phyloP scores from a whole-genome alignment of 768 basidiomycete genomes.

The Rhizopogon vulgaris region DNA sequence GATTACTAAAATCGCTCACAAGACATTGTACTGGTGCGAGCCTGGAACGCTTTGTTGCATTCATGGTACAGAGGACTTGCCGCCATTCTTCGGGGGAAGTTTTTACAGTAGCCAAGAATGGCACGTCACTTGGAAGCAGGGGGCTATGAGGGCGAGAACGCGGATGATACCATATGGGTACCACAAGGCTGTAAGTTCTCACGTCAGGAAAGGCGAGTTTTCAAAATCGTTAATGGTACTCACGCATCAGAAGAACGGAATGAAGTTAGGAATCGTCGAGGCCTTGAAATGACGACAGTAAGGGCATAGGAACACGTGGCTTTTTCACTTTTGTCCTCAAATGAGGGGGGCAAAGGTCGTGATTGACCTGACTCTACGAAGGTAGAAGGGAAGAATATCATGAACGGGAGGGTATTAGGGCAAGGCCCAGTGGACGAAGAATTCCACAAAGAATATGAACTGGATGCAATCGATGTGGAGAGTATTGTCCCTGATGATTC shows the following conservation, averaged over 20 bases:
- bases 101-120: conserved; percentile 56
- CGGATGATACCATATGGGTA: conserved; percentile 49
- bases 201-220: not conserved
- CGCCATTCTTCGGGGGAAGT: conserved; percentile 62
- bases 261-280: conserved; percentile 35
- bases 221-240: conserved; percentile 6
- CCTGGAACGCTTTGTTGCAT: conserved; percentile 27
- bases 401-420: conserved; percentile 37
- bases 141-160: conserved; percentile 51
- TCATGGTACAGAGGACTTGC: conserved; percentile 41
- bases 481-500: conserved; percentile 9
- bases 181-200: conserved; percentile 31
- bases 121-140: conserved; percentile 35
- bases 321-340: conserved; percentile 14
- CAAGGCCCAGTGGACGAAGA: conserved; percentile 14
- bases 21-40: conserved; percentile 41
- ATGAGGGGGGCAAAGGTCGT: conserved; percentile 45
- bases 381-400: conserved; percentile 37
- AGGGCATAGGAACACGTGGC: conserved; percentile 40
- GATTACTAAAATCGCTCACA: conserved; percentile 29
- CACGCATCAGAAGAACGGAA: conserved; percentile 45
- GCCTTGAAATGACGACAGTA: conserved; percentile 34
- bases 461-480: conserved; percentile 13
- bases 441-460: conserved; percentile 14
- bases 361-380: conserved; percentile 32